Percentiles rank a stretch among this genome's conserved stretches.
These are phyloP conservation scores for Fraxinus greggii DNA, from an alignment of 305 asterid genomes.

Conservation along the genomic window DNA sequence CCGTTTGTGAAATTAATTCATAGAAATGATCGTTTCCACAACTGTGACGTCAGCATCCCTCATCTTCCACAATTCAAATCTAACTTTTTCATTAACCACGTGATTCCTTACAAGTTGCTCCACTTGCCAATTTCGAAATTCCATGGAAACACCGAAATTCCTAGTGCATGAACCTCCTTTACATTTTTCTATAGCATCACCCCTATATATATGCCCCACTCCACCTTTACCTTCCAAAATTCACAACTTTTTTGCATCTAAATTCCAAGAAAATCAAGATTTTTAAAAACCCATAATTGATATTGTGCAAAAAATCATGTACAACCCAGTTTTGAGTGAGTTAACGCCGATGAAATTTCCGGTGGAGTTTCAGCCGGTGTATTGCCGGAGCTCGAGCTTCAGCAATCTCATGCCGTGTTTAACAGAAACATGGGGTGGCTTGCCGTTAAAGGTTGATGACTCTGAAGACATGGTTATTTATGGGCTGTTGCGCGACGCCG, in stretches of 20 bases:
- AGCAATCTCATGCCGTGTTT: slow-evolving; percentile 60
- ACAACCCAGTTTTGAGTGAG: slow-evolving; percentile 37
- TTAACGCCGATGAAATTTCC: slow-evolving; percentile 24
- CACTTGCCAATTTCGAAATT: slow-evolving; percentile 24
- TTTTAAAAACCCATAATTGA: not conserved
- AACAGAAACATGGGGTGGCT: slow-evolving; percentile 78
- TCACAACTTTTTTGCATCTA: not conserved
- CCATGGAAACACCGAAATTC: slow-evolving; percentile 10
- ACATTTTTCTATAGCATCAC: not conserved
- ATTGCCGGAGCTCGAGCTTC: slow-evolving; percentile 65
- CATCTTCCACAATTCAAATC: slow-evolving; percentile 13
- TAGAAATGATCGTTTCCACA: no score
- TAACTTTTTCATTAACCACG: slow-evolving; percentile 26
- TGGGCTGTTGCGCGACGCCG: slow-evolving; percentile 71
- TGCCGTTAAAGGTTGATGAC: slow-evolving; percentile 83
- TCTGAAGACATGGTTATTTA: slow-evolving; percentile 87
- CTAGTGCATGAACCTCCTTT: slow-evolving; percentile 44
- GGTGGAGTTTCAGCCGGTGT: slow-evolving; percentile 39
- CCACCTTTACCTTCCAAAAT: not conserved
- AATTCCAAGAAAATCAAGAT: not conserved
- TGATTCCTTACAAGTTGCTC: slow-evolving; percentile 33
- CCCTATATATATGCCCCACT: slow-evolving; percentile 31
- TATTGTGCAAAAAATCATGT: slow-evolving; percentile 26
- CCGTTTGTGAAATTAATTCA: no score
- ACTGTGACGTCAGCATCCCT: slow-evolving; percentile 18